Evolutionary conservation across 495 filamentous ascomycete genomes (phyloP).

Genomic region (Gamarada debralockiae): DNA sequence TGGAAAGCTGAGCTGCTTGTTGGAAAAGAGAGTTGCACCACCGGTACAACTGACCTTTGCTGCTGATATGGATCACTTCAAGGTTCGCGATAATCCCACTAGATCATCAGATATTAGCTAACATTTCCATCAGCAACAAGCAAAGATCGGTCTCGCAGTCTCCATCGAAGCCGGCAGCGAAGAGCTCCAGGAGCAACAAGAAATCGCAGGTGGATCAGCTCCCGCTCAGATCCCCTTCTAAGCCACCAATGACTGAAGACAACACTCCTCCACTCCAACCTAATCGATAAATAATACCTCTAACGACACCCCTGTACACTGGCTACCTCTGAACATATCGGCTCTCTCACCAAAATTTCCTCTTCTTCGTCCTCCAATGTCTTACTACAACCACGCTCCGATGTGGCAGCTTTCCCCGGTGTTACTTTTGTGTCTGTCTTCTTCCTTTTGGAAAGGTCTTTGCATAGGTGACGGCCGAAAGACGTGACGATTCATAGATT

Average conservation of each 20-base stretch:
- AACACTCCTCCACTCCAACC: slow-evolving; percentile 22
- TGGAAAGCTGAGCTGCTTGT: slow-evolving; percentile 84
- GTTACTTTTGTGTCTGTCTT: slow-evolving; percentile 9
- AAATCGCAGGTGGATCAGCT: slow-evolving; percentile 44
- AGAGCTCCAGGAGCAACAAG: slow-evolving; percentile 90
- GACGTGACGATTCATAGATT: slow-evolving; percentile 28
- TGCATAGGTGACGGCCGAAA: slow-evolving; percentile 23
- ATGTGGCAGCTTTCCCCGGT: slow-evolving; percentile 6
- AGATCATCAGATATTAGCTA: slow-evolving; percentile 23
- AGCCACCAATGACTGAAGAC: slow-evolving; percentile 18
- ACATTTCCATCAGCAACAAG: slow-evolving; percentile 64
- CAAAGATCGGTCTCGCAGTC: slow-evolving; percentile 91
- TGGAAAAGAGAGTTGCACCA: slow-evolving; percentile 93
- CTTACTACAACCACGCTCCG: slow-evolving; percentile 21
- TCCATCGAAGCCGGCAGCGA: slow-evolving; percentile 88
- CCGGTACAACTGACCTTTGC: slow-evolving; percentile 90
- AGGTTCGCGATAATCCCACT: slow-evolving; percentile 56
- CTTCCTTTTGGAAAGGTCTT: slow-evolving; percentile 1
- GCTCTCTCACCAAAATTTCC: slow-evolving; percentile 10
- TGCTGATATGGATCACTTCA: slow-evolving; percentile 93
- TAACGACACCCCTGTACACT: slow-evolving; percentile 9
- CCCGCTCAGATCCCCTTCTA: slow-evolving; percentile 56
- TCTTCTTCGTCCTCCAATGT: slow-evolving; percentile 21
- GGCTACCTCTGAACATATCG: slow-evolving; percentile 15
- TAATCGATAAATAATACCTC: slow-evolving; percentile 24